Evolutionary conservation across 2,329 filamentous ascomycete genomes (phyloP), one percentile per base, ranked within the genome.

Genomic region (Diaporthe velutina): DNA sequence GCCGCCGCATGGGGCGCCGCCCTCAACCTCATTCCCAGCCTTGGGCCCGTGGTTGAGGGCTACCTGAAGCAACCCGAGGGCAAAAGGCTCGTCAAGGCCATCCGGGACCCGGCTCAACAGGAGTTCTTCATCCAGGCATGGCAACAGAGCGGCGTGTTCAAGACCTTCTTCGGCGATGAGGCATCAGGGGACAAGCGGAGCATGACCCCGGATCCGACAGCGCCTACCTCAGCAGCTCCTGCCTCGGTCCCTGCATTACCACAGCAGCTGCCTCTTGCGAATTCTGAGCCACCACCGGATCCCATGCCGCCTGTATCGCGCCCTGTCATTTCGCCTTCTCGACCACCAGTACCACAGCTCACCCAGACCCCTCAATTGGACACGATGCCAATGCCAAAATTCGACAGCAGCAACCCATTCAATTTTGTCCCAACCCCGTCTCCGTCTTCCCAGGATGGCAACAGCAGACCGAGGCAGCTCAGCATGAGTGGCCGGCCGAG

Each of bases 1-100:
- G 83, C 83, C 38, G 83, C 83, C 6, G 83, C 83, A 13, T 84
- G 83, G 83, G 83, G 83, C 4, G 83, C 81, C 13, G 82, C 82
- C 1, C 77, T 84, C 19, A 81, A 78, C 54, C 78, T 83, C 75
- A 83, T 84, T 28, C 83, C 83, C 7, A 81, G 81, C 40, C 78
- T 84, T 19, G 82, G 81, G 22, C 80, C 82, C 48, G 79, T 83
- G 8, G 81, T 84, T 52, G 82, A 84, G 74, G 82, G 81, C 74
- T 82, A 83, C 64, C 77, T 84, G 28, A 77, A 78, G 10, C 80
- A 80, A 42, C 78, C 79, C 28, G 77, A 80, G 61, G 82, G 82
- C 40, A 79, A 78, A 30, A 76, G 77, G 30, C 76, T 83, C 38
- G 77, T 82, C 64, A 75, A 78, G 33, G 81, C 82, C 35, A 81